Conservation (phyloP, 192 early-diverging fungal genomes). For the Chytriomyces confervae region DNA sequence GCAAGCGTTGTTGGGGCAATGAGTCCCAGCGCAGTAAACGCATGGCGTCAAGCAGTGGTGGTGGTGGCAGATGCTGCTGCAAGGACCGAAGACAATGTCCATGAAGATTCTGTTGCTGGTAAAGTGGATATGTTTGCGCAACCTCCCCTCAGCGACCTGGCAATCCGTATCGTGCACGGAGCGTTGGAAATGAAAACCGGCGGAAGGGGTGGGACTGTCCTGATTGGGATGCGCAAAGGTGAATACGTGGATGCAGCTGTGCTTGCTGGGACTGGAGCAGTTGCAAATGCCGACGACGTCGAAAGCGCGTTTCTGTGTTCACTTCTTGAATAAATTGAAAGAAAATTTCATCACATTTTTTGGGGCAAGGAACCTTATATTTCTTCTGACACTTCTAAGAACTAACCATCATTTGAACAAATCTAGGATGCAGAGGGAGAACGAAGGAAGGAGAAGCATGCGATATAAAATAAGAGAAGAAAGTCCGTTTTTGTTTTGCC, state of each 20-base stretch:
- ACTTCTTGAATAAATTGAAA: conserved; percentile 6
- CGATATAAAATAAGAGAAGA: too few species aligned
- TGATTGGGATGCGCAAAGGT: conserved; percentile 26
- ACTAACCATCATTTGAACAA: too few species aligned
- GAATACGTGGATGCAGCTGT: conserved; percentile 24
- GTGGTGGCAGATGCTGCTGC: background rate
- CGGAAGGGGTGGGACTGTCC: conserved; percentile 31
- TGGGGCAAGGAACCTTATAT: too few species aligned
- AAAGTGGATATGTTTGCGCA: conserved; percentile 20
- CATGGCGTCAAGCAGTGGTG: background rate
- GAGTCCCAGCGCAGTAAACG: background rate
- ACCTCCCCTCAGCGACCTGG: conserved; percentile 20
- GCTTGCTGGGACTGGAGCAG: conserved; percentile 18
- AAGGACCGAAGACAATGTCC: too few species aligned
- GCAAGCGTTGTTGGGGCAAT: conserved; percentile 24
- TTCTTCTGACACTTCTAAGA: too few species aligned
- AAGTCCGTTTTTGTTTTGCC: too few species aligned
- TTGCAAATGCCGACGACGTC: conserved; percentile 17
- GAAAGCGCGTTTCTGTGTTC: conserved; percentile 36
- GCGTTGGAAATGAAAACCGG: conserved; percentile 19
- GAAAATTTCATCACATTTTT: background rate
- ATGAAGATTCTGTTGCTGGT: too few species aligned
- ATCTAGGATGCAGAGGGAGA: too few species aligned
- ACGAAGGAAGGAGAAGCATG: too few species aligned
- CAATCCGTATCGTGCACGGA: conserved; percentile 19